Base-by-base conservation (phyloP, 306 rosid species). In the Dryas drummondii region DNA sequence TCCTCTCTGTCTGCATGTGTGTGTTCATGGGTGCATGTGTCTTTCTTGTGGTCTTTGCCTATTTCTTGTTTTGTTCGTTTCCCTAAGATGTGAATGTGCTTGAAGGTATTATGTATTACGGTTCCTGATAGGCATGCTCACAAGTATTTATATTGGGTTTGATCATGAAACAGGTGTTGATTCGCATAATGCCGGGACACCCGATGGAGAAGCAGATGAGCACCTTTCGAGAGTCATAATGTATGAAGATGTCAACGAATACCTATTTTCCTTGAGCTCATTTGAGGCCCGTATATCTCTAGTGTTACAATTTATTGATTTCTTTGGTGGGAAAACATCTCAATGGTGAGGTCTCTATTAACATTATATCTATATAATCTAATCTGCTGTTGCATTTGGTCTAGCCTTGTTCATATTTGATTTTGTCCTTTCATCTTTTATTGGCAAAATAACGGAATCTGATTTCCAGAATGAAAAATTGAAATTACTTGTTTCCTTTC, bases 191-290 rank as follows among this genome's bases (percentile, higher is more conserved):
- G 85, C 72, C 63, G 88, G 72, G 69, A 79, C 75, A 63, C 82
- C 80, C 46, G 81, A 86, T 73, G 75, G 61, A 32, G 96, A 90
- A 74, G 88, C 83, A 56, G 94, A 91, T 57, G 96, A 90, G 37
- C 98, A 91, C 76, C 82, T 94, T 61, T 68, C 76, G 57, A 87
- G 96, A 82, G 90, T 70, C 47, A 68, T 94, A 68, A 66, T 94
- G 88, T 91, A 83, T 74, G 98, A 94, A 88, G 98, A 91, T 66
- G 86, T 94, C 81, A 87, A 79, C 42, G 97, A 94, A 72, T 86
- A 84, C 82, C 86, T 94, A 53, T 94, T 94, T 85, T 90, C 94
- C 49, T 83, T 94, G 84, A 82, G 82, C 86, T 86, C 98, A 51
- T 54, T 59, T 51, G 96, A 94, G 89, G 97, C 96, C 68, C 91